A percentile compares a stretch with the other conserved stretches of the same genome.
These are phyloP conservation scores for Ustilago loliicola DNA, from an alignment of 1,284 basidiomycete genomes.

Conservation along the genomic window DNA sequence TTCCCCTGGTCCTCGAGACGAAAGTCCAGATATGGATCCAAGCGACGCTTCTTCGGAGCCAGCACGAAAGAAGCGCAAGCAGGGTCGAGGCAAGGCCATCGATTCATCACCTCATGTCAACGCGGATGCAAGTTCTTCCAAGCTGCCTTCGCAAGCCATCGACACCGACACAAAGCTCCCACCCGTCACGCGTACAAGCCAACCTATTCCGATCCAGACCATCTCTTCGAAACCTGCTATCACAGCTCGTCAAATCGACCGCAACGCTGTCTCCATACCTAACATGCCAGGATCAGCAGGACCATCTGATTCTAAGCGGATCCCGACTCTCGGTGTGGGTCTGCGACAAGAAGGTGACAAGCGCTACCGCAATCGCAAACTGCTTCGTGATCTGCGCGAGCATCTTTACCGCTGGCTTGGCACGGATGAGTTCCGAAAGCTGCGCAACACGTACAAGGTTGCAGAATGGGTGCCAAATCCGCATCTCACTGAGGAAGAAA, in stretches of 20 bases:
- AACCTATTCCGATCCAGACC: slow-evolving; percentile 5
- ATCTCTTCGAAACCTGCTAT: slow-evolving; percentile 10
- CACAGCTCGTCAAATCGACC: slow-evolving; percentile 7
- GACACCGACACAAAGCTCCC: slow-evolving; percentile 1
- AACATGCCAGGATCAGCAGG: slow-evolving; percentile 18
- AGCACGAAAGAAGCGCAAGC: slow-evolving; percentile 49
- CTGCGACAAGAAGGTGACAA: slow-evolving; percentile 56
- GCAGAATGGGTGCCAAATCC: slow-evolving; percentile 57
- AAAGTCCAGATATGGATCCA: slow-evolving; percentile 23
- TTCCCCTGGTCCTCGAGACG: slow-evolving; percentile 26
- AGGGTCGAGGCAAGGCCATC: slow-evolving; percentile 20
- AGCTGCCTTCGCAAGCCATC: slow-evolving; percentile 7
- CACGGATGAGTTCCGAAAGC: slow-evolving; percentile 58
- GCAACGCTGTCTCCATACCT: slow-evolving; percentile 11
- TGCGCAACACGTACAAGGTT: slow-evolving; percentile 51
- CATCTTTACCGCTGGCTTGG: slow-evolving; percentile 59
- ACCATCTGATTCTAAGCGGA: slow-evolving; percentile 30
- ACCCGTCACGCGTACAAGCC: slow-evolving; percentile 2
- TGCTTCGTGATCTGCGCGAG: slow-evolving; percentile 54
- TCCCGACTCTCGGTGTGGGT: slow-evolving; percentile 52
- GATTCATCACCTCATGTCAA: slow-evolving; percentile 11
- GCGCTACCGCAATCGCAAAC: slow-evolving; percentile 57
- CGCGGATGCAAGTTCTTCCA: slow-evolving; percentile 14
- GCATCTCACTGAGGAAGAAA: slow-evolving; percentile 42
- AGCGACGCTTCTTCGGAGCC: slow-evolving; percentile 27